Conservation (phyloP, 139 green algal genomes). For the Chlamydomonas urium region DNA sequence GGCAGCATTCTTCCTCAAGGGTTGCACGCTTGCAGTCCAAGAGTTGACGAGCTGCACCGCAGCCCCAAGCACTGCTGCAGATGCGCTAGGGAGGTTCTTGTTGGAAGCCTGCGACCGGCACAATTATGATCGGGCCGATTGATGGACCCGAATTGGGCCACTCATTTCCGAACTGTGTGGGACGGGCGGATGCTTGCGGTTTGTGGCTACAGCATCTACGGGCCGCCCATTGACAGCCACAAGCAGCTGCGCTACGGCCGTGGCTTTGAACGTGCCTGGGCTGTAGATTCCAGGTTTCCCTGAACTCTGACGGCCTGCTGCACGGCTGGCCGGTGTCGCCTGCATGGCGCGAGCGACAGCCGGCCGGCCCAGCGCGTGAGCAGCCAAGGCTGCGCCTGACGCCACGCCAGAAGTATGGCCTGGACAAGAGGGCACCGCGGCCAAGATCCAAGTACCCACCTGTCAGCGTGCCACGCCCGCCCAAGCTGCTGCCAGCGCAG, state of each 20-base stretch:
- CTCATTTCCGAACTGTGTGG: neutral
- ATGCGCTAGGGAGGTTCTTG: neutral
- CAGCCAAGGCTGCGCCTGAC: neutral
- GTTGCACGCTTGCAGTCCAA: too few species aligned
- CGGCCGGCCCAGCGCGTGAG: neutral
- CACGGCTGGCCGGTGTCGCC: conserved; percentile 8
- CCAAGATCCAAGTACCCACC: neutral
- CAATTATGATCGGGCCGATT: neutral
- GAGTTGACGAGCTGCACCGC: neutral
- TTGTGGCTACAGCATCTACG: too few species aligned
- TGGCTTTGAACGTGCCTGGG: too few species aligned
- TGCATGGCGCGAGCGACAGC: neutral
- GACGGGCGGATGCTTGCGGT: too few species aligned
- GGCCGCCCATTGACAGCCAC: too few species aligned
- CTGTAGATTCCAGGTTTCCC: too few species aligned
- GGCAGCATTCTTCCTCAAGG: conserved; percentile 58
- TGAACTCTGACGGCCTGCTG: neutral
- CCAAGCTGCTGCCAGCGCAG: neutral
- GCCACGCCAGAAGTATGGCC: conserved; percentile 23
- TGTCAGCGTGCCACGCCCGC: neutral
- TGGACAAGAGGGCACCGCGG: too few species aligned
- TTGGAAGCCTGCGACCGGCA: neutral
- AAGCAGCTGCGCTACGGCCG: too few species aligned
- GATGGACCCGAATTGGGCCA: neutral
- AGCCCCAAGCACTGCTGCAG: neutral